Base-by-base conservation (phyloP, 2,329 filamentous ascomycete genomes). In the Colletotrichum truncatum region DNA sequence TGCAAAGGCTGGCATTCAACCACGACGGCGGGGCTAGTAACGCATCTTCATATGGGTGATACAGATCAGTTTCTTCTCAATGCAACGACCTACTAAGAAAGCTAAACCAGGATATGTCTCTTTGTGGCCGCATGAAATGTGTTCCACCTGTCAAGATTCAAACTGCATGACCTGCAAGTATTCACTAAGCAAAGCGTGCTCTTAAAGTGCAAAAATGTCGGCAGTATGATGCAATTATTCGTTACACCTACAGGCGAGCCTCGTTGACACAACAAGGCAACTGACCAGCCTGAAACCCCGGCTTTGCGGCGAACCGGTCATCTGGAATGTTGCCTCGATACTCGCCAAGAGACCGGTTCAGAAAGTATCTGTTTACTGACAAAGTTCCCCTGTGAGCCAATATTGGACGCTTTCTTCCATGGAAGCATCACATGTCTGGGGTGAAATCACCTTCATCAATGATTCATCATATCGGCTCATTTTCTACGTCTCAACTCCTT, bases 211-310 rank as follows among this genome's bases (percentile, higher is more conserved):
- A 46, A 43, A 18, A 21, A 12, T 28, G 41, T 51, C 39, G 49
- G 18, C 52, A 26, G 8, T 36, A 58, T 59, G 54, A 53, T 45
- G 46, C 21, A 46, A 46, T 25, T 26, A 18, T 8, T 45, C 26
- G n/a, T n/a, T n/a, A 30, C 21, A 38, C 18, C 48, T 26, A 25
- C 23, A 43, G 38, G 30, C 36, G 16, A 46, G 60, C 26, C 53
- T 64, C 30, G 36, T 30, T 52, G 5, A 38, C 30, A 58, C 36
- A 25, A 36, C 30, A 26, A 64, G 45, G 60, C 54, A 59, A 23
- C 53, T 36, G 38, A 28, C 10, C 54, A 12, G n/a, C 60, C 45
- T 64, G 60, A 64, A 59, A 64, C 60, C 25, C 23, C 34, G 12
- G 38, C 11, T 23, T 41, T 39, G 46, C 53, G 45, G 36, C 46